Conservation (phyloP, 352 stramenopile species). For the Phytopythium cucurbitacearum region DNA sequence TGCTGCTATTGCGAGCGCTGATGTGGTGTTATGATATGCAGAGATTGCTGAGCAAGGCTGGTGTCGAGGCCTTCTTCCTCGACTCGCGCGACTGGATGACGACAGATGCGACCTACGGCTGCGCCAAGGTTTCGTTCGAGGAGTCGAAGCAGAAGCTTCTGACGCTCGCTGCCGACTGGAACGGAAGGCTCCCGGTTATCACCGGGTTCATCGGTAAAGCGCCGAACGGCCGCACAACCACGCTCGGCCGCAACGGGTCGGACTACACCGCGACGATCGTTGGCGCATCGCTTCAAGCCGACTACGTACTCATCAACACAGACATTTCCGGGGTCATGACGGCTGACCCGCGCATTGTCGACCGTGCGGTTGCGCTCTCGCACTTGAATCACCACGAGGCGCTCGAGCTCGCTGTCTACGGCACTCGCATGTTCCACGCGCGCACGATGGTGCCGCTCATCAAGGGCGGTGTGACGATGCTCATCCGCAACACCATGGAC, state of each 20-base stretch:
- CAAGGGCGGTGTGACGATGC: constrained; percentile 73
- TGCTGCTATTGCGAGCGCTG: background rate
- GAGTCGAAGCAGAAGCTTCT: constrained; percentile 70
- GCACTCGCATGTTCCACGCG: constrained; percentile 81
- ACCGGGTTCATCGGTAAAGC: constrained; percentile 75
- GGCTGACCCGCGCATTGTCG: constrained; percentile 70
- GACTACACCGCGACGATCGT: constrained; percentile 86
- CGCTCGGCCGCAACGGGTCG: constrained; percentile 74
- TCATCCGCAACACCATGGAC: constrained; percentile 85
- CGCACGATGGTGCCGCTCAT: constrained; percentile 85
- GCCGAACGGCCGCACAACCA: constrained; percentile 61
- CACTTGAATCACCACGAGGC: constrained; percentile 81
- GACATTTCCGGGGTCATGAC: constrained; percentile 85
- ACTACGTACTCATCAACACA: constrained; percentile 86
- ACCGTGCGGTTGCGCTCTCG: constrained; percentile 61
- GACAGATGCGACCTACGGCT: constrained; percentile 65
- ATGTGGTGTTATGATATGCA: background rate
- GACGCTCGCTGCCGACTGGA: constrained; percentile 34
- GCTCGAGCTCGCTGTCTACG: constrained; percentile 77
- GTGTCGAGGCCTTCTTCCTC: constrained; percentile 60
- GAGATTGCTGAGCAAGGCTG: constrained; percentile 49
- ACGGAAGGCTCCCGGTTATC: constrained; percentile 51
- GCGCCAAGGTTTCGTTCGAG: constrained; percentile 76
- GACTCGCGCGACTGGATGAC: constrained; percentile 72
- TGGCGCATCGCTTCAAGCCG: constrained; percentile 49